Base-by-base conservation (phyloP, 2,329 filamentous ascomycete species). In the Colletotrichum sp. region DNA sequence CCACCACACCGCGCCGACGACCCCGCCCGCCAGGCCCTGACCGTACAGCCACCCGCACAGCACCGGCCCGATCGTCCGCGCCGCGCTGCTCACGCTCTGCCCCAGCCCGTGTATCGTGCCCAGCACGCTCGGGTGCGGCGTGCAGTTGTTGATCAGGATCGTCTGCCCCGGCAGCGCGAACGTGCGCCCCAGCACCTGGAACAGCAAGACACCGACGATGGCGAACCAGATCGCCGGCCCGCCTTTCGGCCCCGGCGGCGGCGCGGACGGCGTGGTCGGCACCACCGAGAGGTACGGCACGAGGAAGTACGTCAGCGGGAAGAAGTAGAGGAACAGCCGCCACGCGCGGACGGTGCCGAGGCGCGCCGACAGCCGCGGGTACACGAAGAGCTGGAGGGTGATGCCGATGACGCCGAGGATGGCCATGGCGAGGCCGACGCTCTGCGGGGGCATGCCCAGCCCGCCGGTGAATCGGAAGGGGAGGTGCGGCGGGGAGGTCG, bases 361-460 rank as follows among this genome's bases (percentile, higher is more conserved):
- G 4, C 89, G 89, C 3, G 88, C 86, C 63, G 94, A 94, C 21
- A 95, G 85, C 34, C 85, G 85, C 2, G 95, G 94, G 81, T 96
- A 96, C 12, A 95, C 85, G 66, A 94, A 87, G 13, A 95, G 89
- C 82, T 96, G 94, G 62, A 97, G 87, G 0, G 88, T 86, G 49
- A 97, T 93, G n/a, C 95, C 95, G 59, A 96, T 92, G 65, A 91
- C 85, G 10, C 95, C 95, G 18, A 97, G 89, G 68, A 94, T 92
- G 4, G 95, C 92, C 86, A 96, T 95, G 6, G 94, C 94, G 59
- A 95, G 86, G n/a, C 95, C 95, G 36, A 97, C 94, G 4, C 91
- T 90, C 2, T 90, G 89, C 0, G 94, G 92, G 1, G 91, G 90
- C 69, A 97, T 89, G n/a, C 94, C 94, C 1, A 97, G 88, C 3